Conservation (phyloP, 148 eudicot genomes). For the Nepenthes gracilis region DNA sequence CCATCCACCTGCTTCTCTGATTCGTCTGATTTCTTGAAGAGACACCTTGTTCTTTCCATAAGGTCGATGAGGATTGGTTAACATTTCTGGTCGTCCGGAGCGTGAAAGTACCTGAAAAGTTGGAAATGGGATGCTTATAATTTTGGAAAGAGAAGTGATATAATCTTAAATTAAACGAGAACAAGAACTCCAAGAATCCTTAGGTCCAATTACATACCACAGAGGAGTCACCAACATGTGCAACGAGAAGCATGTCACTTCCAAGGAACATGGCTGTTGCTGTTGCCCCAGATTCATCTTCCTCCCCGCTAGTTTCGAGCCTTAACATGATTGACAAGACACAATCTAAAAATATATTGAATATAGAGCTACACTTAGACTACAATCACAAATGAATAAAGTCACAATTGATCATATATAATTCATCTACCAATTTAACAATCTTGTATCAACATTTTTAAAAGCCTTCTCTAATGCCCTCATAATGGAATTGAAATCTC, state of each 20-base stretch:
- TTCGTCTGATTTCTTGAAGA: conserved; percentile 72
- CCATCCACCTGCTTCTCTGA: conserved; percentile 99
- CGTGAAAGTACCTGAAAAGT: conserved; percentile 61
- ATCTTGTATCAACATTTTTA: conserved; percentile 53
- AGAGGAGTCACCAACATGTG: conserved; percentile 92
- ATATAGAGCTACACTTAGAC: conserved; percentile 12
- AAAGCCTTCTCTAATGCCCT: conserved; percentile 57
- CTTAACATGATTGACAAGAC: conserved; percentile 52
- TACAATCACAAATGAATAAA: conserved; percentile 4
- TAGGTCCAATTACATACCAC: conserved; percentile 35
- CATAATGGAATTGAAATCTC: conserved; percentile 41
- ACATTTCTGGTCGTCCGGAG: conserved; percentile 66
- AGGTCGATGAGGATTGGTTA: conserved; percentile 89
- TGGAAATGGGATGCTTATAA: background rate
- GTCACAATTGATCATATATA: background rate
- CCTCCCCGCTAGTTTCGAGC: conserved; percentile 48
- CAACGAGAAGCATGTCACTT: conserved; percentile 48
- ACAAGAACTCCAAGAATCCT: background rate
- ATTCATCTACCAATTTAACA: conserved; percentile 19
- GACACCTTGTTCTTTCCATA: conserved; percentile 71
- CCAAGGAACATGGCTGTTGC: conserved; percentile 65
- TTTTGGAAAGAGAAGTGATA: background rate
- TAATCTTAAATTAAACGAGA: background rate
- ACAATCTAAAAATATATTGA: conserved; percentile 23
- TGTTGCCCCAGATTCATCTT: conserved; percentile 84